Evolutionary conservation across 1,139 yeast genomes (phyloP).

Genomic region (Nakaseomyces kungkrabaensis): DNA sequence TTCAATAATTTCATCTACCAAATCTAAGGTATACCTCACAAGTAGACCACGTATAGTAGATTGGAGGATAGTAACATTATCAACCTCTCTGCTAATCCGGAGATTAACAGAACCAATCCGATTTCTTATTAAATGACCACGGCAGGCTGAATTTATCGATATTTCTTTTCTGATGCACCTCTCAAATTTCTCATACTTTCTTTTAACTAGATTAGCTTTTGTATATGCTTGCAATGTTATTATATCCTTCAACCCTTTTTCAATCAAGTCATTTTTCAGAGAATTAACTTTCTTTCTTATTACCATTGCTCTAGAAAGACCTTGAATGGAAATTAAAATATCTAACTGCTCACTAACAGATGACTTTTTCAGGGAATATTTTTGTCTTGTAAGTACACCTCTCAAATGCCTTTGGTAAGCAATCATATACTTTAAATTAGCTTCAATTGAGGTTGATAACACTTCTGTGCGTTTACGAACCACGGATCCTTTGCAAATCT

Average conservation of each 20-base stretch:
- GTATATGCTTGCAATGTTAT: background rate
- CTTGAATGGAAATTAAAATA: background rate
- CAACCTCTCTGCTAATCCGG: background rate
- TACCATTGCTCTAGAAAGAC: background rate
- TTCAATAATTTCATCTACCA: conserved; percentile 42
- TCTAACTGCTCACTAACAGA: background rate
- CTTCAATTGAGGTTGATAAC: background rate
- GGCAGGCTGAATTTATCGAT: conserved; percentile 6
- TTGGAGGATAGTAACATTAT: conserved; percentile 31
- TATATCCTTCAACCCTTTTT: background rate
- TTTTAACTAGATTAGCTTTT: background rate
- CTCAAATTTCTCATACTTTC: background rate
- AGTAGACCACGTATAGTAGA: conserved; percentile 39
- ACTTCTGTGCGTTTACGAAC: background rate
- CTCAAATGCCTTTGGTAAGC: conserved; percentile 32
- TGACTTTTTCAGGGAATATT: background rate
- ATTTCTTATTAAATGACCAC: conserved; percentile 24
- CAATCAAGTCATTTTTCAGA: background rate
- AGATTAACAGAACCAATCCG: background rate
- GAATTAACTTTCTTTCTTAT: background rate
- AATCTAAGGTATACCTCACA: conserved; percentile 40
- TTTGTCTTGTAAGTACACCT: conserved; percentile 26
- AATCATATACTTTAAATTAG: background rate
- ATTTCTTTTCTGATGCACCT: background rate
- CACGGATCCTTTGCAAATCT: background rate